phyloP scores from a whole-genome alignment of 805 yeast species.

The Lipomyces chichibuensis region DNA sequence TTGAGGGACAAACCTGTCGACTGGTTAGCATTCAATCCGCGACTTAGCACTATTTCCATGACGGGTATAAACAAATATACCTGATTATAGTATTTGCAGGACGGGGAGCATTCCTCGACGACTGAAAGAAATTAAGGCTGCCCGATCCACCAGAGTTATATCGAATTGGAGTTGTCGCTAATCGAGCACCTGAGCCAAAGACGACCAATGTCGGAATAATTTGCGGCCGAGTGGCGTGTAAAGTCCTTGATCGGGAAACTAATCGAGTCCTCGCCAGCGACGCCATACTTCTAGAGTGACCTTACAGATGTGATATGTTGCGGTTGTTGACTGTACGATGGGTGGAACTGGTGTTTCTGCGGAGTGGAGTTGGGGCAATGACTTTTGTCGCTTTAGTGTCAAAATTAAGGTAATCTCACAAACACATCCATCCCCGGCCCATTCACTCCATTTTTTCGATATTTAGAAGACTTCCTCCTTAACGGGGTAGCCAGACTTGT shows the following conservation, averaged over 20 bases:
- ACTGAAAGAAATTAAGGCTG: conserved; percentile 19
- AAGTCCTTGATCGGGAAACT: not conserved
- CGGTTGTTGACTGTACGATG: not conserved
- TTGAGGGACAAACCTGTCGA: conserved; percentile 74
- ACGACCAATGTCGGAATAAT: not conserved
- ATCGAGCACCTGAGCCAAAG: not conserved
- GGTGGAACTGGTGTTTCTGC: not conserved
- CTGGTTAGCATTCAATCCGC: not conserved
- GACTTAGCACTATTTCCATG: not conserved
- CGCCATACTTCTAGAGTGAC: not conserved
- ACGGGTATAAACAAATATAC: conserved; percentile 10
- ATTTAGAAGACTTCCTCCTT: too few species aligned
- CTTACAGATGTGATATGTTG: not conserved
- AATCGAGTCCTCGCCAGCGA: not conserved
- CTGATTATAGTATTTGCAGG: conserved; percentile 30
- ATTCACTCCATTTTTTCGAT: too few species aligned
- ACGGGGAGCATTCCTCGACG: conserved; percentile 10
- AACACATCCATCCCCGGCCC: too few species aligned
- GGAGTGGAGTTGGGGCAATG: not conserved
- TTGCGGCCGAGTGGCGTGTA: not conserved
- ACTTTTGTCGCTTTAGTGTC: too few species aligned
- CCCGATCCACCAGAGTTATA: conserved; percentile 1
- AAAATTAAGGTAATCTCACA: too few species aligned
- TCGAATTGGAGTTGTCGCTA: not conserved
- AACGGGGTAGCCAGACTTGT: too few species aligned